These are phyloP conservation scores for Anthracocystis setariae DNA, from an alignment of 1,284 basidiomycete genomes.

Conservation along the genomic window DNA sequence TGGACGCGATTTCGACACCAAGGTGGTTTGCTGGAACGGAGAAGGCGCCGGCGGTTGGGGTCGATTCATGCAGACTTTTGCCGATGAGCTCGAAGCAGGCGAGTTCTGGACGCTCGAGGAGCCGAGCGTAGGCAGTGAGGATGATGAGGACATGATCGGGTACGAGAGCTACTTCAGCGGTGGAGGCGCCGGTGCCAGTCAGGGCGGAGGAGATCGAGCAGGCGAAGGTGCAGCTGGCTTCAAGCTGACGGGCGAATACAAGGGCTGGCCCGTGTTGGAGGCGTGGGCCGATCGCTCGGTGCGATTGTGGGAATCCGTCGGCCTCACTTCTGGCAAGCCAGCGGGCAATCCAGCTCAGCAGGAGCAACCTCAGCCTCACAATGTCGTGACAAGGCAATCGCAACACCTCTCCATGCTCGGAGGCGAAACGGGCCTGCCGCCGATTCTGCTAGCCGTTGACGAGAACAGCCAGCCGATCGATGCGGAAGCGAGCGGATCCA, in stretches of 20 bases:
- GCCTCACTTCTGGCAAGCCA: conserved; percentile 48
- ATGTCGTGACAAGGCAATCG: conserved; percentile 30
- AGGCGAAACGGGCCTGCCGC: conserved; percentile 29
- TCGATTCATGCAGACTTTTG: conserved; percentile 89
- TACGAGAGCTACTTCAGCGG: conserved; percentile 65
- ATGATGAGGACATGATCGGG: conserved; percentile 64
- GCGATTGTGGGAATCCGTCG: conserved; percentile 61
- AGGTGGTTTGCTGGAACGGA: conserved; percentile 79
- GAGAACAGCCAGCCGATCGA: conserved; percentile 48
- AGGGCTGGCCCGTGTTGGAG: conserved; percentile 65
- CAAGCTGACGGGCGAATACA: conserved; percentile 60
- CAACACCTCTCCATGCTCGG: conserved; percentile 31
- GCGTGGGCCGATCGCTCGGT: conserved; percentile 65
- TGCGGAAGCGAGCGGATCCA: conserved; percentile 31
- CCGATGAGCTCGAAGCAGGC: conserved; percentile 89
- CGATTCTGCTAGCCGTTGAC: conserved; percentile 27
- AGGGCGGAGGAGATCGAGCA: conserved; percentile 60
- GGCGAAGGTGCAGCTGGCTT: conserved; percentile 62
- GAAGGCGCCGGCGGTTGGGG: conserved; percentile 94
- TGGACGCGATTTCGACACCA: conserved; percentile 96
- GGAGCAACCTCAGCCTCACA: conserved; percentile 28
- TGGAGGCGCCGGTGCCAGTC: conserved; percentile 50
- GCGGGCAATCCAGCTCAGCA: conserved; percentile 26
- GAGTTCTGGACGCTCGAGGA: conserved; percentile 70
- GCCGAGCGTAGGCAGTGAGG: conserved; percentile 37